Base-by-base conservation (phyloP, 2,329 filamentous ascomycete species). In the Fonsecaea pugnacius region DNA sequence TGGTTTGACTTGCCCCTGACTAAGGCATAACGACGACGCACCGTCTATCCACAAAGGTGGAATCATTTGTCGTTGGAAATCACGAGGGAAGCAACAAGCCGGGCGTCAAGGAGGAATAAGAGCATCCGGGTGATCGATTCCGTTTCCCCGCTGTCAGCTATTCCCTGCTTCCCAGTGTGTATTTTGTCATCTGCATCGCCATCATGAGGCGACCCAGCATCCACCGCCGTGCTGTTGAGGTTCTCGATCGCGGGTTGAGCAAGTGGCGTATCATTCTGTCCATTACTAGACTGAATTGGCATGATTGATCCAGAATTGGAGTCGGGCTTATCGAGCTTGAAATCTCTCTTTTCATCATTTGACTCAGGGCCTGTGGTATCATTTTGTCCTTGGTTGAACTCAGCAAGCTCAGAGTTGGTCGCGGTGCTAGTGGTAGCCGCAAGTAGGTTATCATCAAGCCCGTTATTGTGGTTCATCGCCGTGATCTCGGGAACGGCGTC, bases 401-500 rank as follows among this genome's bases (percentile, higher is more conserved):
- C 36, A 40, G 16, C 16, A n/a, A 40, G 14, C 36, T 40, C 36
- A n/a, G 14, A 12, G 3, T 40, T 5, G n/a, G 36, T 40, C 36
- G 36, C 6, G 12, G 14, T 16, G 36, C 5, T 14, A 16, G 14
- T 16, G 14, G 14, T 2, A 4, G 10, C 12, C 14, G 16, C 36
- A 16, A n/a, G 1, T 4, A 7, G 8, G n/a, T 32, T 55, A 21
- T 56, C 27, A 9, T 12, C 7, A 1, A 40, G 6, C 21, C 24
- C 54, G 9, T 12, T 48, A 38, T 58, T 2, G 27, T 38, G 55
- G 33, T 48, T 21, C 6, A 18, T 30, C 16, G 54, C 32, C 9
- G 24, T 27, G 24, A n/a, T n/a, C 12, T 46, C 18, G 27, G 87
- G 79, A 98, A 98, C 60, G 95, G 95, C 8, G 96, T 95, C 84